phyloP scores from a whole-genome alignment of 176 grass and related monocot species.

The Tuctoria greenei region DNA sequence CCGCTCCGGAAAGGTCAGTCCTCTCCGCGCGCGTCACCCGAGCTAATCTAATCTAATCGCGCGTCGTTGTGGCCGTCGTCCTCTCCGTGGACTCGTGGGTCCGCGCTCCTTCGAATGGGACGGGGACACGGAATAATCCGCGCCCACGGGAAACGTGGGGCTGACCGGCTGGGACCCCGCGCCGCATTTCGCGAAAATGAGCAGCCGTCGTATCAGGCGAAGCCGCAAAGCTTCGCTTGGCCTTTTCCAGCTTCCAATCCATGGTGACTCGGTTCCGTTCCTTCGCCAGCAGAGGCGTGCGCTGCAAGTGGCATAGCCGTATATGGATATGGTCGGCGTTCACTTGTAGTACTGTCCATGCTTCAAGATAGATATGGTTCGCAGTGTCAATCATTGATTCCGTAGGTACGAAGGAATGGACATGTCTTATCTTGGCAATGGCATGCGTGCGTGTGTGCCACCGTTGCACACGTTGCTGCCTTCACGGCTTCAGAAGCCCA shows the following conservation, averaged over 20 bases:
- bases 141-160: neutral
- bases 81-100: neutral
- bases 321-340: neutral
- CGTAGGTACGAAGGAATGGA: neutral
- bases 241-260: constrained; percentile 21
- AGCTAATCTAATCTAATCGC: neutral
- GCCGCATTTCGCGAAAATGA: neutral
- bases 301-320: too few species aligned
- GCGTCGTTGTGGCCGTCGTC: neutral
- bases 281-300: neutral
- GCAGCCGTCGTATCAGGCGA: neutral
- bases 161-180: neutral
- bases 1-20: neutral
- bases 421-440: neutral
- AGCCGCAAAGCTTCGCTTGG: neutral
- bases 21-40: too few species aligned
- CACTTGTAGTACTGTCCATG: too few species aligned
- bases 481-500: neutral
- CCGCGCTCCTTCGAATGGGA: neutral
- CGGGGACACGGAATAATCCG: neutral
- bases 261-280: neutral
- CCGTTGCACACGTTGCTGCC: neutral
- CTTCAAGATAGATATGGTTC: neutral
- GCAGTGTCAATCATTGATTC: neutral
- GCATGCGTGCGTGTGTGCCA: neutral